Evolutionary conservation across 345 rosid species (phyloP).

Genomic region (Eucalyptus cloeziana): DNA sequence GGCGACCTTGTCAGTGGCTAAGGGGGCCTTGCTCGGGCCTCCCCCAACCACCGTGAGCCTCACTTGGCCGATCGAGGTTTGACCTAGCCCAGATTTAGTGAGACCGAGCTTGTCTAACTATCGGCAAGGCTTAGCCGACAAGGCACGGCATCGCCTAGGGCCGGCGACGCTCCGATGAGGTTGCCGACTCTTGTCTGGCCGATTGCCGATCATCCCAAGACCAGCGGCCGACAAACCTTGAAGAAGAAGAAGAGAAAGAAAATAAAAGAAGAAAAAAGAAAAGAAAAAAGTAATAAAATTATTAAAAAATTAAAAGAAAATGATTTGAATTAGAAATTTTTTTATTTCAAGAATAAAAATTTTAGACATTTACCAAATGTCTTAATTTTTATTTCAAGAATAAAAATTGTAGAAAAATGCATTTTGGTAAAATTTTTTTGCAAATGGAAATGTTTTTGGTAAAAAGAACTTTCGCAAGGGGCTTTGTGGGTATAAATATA

Average conservation of each 20-base stretch:
- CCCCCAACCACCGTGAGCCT: accelerated
- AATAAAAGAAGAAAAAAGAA: accelerated
- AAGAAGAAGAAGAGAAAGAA: too few species aligned
- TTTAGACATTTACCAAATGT: accelerated
- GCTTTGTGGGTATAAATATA: too few species aligned
- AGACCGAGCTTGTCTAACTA: accelerated
- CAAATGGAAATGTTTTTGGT: too few species aligned
- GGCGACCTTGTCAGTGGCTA: accelerated
- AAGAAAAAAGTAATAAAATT: too few species aligned
- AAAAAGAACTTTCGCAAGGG: too few species aligned
- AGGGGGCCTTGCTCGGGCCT: accelerated
- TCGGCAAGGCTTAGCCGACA: accelerated
- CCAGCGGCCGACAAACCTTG: accelerated
- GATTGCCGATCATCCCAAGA: accelerated
- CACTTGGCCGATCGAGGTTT: too few species aligned
- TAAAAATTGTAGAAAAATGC: too few species aligned
- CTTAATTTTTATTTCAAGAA: too few species aligned
- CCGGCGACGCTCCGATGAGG: accelerated
- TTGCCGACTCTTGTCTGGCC: accelerated
- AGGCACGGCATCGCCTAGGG: too few species aligned
- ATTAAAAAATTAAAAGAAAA: too few species aligned
- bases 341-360: accelerated
- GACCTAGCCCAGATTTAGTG: accelerated
- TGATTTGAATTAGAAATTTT: accelerated
- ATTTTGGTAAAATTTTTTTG: too few species aligned